A percentile compares a stretch with the other conserved stretches of the same genome.
These are phyloP conservation scores for Chlamydomonas sphaeroides DNA, from an alignment of 139 green algal genomes.

Conservation along the genomic window DNA sequence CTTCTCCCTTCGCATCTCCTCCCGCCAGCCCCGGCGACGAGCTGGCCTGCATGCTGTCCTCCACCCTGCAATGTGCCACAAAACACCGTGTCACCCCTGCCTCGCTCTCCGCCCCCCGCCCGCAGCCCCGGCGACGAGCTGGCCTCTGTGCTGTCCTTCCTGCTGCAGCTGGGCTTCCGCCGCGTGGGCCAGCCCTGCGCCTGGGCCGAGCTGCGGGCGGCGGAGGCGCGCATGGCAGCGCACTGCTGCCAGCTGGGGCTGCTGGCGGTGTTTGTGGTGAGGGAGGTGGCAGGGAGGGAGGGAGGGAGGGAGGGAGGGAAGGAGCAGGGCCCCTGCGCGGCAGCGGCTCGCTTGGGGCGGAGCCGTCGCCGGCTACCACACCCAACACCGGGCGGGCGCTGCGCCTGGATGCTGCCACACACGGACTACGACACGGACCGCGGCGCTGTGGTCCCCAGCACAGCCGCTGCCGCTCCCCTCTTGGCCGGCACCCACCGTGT, in stretches of 20 bases:
- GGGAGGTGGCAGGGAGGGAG: neutral
- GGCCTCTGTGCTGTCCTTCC: constrained; percentile 72
- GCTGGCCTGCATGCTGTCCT: constrained; percentile 70
- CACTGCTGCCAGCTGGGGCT: constrained; percentile 86
- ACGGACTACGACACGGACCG: no score
- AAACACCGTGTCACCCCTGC: no score
- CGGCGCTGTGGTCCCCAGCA: no score
- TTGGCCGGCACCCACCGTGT: no score
- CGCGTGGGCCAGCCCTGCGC: constrained; percentile 62
- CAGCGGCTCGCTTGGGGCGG: no score
- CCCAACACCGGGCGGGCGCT: no score
- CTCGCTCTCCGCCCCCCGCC: no score
- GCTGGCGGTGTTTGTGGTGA: constrained; percentile 51
- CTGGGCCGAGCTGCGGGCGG: constrained; percentile 42
- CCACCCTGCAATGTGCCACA: constrained; percentile 93
- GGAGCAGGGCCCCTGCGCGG: no score
- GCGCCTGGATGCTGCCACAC: no score
- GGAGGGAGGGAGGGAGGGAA: neutral
- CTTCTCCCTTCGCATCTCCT: no score
- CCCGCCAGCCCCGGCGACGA: constrained; percentile 6
- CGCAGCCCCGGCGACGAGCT: constrained; percentile 43
- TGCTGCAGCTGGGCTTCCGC: constrained; percentile 89
- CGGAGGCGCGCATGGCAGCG: constrained; percentile 63
- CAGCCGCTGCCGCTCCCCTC: no score
- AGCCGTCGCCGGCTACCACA: no score